These are phyloP conservation scores for Psidium guajava DNA, from an alignment of 345 rosid species.

Conservation along the genomic window DNA sequence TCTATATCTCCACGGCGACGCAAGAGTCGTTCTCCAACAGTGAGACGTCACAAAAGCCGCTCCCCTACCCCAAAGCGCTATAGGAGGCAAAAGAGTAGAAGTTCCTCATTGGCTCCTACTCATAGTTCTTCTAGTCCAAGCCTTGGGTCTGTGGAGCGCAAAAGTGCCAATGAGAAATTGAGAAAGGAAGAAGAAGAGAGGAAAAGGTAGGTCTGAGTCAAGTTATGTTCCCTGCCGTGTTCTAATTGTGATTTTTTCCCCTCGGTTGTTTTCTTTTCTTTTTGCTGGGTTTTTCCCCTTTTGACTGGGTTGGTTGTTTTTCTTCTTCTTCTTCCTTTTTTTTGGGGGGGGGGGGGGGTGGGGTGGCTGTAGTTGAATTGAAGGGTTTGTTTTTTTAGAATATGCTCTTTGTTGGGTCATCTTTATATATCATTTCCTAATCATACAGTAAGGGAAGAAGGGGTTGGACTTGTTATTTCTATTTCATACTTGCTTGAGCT, in stretches of 20 bases:
- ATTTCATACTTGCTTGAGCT: not conserved
- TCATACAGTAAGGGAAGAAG: not conserved
- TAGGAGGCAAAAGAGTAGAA: constrained; percentile 74
- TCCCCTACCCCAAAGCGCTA: constrained; percentile 62
- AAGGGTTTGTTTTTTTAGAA: not conserved
- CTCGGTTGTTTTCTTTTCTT: not conserved
- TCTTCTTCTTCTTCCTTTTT: too few species aligned
- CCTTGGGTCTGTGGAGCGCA: constrained; percentile 54
- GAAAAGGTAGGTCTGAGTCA: constrained; percentile 49
- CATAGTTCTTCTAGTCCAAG: constrained; percentile 50
- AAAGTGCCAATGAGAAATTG: constrained; percentile 51
- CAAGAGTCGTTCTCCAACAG: constrained; percentile 56
- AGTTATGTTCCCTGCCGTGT: not conserved
- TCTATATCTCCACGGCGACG: constrained; percentile 64
- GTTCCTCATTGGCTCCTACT: constrained; percentile 60
- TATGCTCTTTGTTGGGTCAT: not conserved
- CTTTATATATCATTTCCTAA: not conserved
- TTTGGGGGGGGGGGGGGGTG: not conserved
- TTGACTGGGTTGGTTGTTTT: not conserved
- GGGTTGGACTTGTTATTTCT: not conserved
- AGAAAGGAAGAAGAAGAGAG: constrained; percentile 83
- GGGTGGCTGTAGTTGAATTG: not conserved
- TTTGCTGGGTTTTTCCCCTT: not conserved
- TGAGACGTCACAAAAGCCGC: constrained; percentile 56
- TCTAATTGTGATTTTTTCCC: not conserved